phyloP scores from a whole-genome alignment of 768 basidiomycete species.

The Nidularia pulvinata region DNA sequence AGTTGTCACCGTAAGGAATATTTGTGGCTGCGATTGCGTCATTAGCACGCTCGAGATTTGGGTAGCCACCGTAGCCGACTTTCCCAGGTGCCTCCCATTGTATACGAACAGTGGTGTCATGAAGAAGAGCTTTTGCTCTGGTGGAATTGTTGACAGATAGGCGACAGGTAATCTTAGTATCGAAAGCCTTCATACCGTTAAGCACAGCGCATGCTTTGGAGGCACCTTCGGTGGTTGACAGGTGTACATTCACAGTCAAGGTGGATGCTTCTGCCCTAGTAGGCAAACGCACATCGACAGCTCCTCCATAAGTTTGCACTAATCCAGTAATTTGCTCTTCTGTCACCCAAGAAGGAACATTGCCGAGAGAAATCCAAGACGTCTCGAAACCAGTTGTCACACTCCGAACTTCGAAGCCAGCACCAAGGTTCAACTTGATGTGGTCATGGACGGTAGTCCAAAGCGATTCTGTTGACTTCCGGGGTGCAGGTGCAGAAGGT shows the following conservation, averaged over 20 bases:
- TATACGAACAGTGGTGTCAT: constrained; percentile 56
- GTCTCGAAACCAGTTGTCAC: constrained; percentile 73
- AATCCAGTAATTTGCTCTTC: constrained; percentile 29
- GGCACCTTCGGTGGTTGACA: constrained; percentile 46
- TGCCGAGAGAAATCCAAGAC: constrained; percentile 53
- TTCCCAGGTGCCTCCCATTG: constrained; percentile 58
- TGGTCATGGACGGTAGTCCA: constrained; percentile 46
- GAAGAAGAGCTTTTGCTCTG: constrained; percentile 33
- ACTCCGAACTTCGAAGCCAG: constrained; percentile 60
- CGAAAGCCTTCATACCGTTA: constrained; percentile 41
- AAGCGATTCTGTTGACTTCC: constrained; percentile 7
- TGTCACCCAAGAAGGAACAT: constrained; percentile 39
- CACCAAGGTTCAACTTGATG: constrained; percentile 51
- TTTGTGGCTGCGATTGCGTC: constrained; percentile 45
- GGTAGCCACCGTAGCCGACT: constrained; percentile 66
- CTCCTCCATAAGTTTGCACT: constrained; percentile 45
- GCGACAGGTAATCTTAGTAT: constrained; percentile 38
- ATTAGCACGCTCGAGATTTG: constrained; percentile 43
- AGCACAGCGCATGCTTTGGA: constrained; percentile 49
- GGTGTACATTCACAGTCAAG: constrained; percentile 41
- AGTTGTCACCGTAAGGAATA: constrained; percentile 30
- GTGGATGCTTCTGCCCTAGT: constrained; percentile 8
- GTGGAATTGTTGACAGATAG: constrained; percentile 40
- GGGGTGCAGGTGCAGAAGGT: constrained; percentile 2
- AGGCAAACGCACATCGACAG: constrained; percentile 30